These are phyloP conservation scores for Podospora conica DNA, from an alignment of 495 filamentous ascomycete species.

Conservation along the genomic window DNA sequence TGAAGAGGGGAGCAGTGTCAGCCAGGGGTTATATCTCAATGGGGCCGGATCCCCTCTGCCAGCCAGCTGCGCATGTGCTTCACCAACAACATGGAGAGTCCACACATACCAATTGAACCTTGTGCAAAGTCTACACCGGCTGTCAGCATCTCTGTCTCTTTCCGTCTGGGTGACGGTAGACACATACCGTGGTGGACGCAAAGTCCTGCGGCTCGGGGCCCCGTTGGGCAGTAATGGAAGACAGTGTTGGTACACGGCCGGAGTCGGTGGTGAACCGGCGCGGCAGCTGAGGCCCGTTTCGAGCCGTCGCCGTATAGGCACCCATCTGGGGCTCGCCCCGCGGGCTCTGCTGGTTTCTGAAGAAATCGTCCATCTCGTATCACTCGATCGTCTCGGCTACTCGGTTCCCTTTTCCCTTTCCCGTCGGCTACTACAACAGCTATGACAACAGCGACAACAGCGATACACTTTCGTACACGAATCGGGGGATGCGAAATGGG, in stretches of 20 bases:
- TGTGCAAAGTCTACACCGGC: slow-evolving; percentile 43
- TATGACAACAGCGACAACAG: slow-evolving; percentile 24
- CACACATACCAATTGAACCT: slow-evolving; percentile 53
- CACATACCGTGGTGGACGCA: slow-evolving; percentile 37
- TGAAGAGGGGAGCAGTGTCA: slow-evolving; percentile 34
- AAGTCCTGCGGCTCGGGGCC: slow-evolving; percentile 39
- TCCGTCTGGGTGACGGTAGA: background rate
- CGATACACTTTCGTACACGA: slow-evolving; percentile 38
- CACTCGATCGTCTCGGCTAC: slow-evolving; percentile 24
- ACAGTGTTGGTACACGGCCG: slow-evolving; percentile 76
- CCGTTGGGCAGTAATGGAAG: slow-evolving; percentile 52
- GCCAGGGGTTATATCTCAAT: slow-evolving; percentile 2
- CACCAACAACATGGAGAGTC: slow-evolving; percentile 10
- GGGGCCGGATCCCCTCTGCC: background rate
- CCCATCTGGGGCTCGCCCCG: slow-evolving; percentile 64
- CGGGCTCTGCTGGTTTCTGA: slow-evolving; percentile 66
- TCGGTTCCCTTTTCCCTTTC: slow-evolving; percentile 1
- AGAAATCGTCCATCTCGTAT: slow-evolving; percentile 64
- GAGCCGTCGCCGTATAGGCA: slow-evolving; percentile 59
- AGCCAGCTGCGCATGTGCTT: background rate
- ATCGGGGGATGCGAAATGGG: slow-evolving; percentile 27
- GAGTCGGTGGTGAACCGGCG: slow-evolving; percentile 92
- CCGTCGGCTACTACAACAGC: slow-evolving; percentile 37
- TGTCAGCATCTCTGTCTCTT: slow-evolving; percentile 10
- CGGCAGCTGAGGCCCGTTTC: slow-evolving; percentile 60